These are phyloP conservation scores for Sordariomycetes sp. DNA, from an alignment of 2,329 filamentous ascomycete species.

Conservation along the genomic window DNA sequence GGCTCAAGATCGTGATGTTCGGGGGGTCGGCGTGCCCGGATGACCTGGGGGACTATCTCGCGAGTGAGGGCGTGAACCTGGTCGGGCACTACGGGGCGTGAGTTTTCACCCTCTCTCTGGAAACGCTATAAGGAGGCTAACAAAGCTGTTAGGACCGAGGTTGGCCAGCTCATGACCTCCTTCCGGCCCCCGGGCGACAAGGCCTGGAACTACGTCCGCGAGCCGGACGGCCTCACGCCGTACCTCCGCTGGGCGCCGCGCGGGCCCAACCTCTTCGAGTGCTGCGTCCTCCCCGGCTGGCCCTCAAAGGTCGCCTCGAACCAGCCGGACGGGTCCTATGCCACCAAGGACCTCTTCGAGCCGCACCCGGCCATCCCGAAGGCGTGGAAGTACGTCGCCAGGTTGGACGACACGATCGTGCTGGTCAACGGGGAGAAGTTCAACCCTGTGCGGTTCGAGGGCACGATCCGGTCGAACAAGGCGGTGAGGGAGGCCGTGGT, in stretches of 20 bases:
- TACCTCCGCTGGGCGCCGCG: constrained; percentile 16
- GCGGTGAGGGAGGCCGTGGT: constrained; percentile 44
- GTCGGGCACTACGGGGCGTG: constrained; percentile 46
- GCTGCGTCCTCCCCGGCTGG: constrained; percentile 32
- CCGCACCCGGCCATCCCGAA: constrained; percentile 36
- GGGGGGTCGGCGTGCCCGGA: constrained; percentile 49
- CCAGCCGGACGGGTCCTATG: constrained; percentile 46
- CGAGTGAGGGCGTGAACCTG: constrained; percentile 41
- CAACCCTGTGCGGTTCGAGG: constrained; percentile 52
- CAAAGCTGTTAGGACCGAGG: constrained; percentile 36
- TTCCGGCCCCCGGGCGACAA: constrained; percentile 39
- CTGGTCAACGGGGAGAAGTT: constrained; percentile 60
- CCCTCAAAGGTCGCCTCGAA: constrained; percentile 49
- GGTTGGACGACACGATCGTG: constrained; percentile 50
- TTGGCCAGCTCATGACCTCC: constrained; percentile 51
- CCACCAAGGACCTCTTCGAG: constrained; percentile 53
- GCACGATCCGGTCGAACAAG: constrained; percentile 30
- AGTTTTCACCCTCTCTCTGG: constrained; percentile 13
- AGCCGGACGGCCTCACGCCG: constrained; percentile 15
- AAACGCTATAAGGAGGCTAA: no score
- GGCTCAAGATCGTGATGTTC: constrained; percentile 42
- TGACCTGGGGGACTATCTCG: constrained; percentile 42
- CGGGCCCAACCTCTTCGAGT: constrained; percentile 24
- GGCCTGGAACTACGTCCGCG: constrained; percentile 51
- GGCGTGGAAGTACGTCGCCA: constrained; percentile 52